These are phyloP conservation scores for Xylaria acuta DNA, from an alignment of 495 filamentous ascomycete genomes.

Conservation along the genomic window DNA sequence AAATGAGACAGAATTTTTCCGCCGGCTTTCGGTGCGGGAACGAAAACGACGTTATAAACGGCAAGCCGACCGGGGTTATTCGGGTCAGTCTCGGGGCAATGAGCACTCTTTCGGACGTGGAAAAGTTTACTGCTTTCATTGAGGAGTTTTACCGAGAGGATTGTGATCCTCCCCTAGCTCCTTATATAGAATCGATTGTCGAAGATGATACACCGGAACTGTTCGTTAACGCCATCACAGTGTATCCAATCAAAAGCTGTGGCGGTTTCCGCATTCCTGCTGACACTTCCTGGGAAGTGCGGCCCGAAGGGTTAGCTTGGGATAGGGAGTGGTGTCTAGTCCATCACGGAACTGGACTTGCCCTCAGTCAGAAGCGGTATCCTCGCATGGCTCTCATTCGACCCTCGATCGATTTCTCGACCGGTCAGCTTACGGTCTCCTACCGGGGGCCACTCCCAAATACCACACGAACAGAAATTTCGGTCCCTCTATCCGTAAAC, in stretches of 20 bases:
- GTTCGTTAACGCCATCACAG: conserved; percentile 64
- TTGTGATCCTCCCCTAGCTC: conserved; percentile 26
- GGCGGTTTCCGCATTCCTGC: conserved; percentile 74
- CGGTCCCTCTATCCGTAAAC: conserved; percentile 68
- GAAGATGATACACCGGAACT: conserved; percentile 33
- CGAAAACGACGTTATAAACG: conserved; percentile 79
- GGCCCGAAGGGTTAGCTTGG: conserved; percentile 81
- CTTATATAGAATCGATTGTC: neutral
- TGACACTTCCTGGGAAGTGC: conserved; percentile 72
- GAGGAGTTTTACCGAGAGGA: conserved; percentile 77
- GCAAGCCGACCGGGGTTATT: conserved; percentile 87
- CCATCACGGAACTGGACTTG: conserved; percentile 78
- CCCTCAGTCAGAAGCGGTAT: conserved; percentile 81
- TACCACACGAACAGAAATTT: conserved; percentile 50
- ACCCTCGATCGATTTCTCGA: conserved; percentile 69
- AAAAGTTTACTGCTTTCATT: conserved; percentile 72
- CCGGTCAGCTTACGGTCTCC: conserved; percentile 53
- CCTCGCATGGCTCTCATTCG: conserved; percentile 82
- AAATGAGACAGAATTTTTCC: conserved; percentile 81
- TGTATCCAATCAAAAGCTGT: conserved; percentile 92
- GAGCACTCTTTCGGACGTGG: conserved; percentile 79
- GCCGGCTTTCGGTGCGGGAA: conserved; percentile 80
- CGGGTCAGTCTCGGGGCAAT: conserved; percentile 86
- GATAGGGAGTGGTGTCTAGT: conserved; percentile 94
- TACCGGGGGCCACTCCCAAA: conserved; percentile 44